These are phyloP conservation scores for Neospermospora avenae DNA, from an alignment of 2,329 filamentous ascomycete species.

Conservation along the genomic window DNA sequence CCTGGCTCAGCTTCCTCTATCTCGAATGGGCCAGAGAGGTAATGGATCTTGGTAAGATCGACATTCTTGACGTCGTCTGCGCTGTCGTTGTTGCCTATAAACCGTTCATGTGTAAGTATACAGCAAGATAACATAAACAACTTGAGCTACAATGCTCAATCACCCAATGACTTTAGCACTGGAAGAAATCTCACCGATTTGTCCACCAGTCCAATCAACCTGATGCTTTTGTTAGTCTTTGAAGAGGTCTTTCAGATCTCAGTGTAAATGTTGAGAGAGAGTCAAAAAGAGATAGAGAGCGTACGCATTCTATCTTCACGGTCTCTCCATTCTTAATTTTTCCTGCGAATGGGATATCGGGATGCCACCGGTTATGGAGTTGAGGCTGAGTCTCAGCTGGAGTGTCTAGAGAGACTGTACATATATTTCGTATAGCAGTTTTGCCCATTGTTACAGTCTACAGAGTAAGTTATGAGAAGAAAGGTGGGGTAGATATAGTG, in stretches of 20 bases:
- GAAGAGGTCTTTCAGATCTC: background rate
- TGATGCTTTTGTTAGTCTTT: constrained; percentile 1
- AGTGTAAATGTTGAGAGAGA: background rate
- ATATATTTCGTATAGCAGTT: constrained; percentile 63
- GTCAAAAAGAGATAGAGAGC: constrained; percentile 8
- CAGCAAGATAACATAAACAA: background rate
- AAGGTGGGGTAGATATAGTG: background rate
- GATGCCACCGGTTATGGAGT: constrained; percentile 89
- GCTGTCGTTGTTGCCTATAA: constrained; percentile 71
- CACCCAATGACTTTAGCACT: background rate
- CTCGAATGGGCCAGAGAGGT: constrained; percentile 85
- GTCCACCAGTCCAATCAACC: constrained; percentile 60
- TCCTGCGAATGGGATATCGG: constrained; percentile 73
- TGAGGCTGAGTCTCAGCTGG: constrained; percentile 66
- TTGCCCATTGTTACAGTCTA: constrained; percentile 41
- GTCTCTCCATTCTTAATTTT: constrained; percentile 80
- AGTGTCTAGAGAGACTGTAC: constrained; percentile 70
- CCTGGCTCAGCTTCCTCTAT: constrained; percentile 81
- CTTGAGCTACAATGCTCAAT: background rate
- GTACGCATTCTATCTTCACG: constrained; percentile 82
- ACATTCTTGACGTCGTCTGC: constrained; percentile 86
- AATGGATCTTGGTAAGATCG: constrained; percentile 81
- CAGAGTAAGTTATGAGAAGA: background rate
- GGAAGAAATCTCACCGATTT: constrained; percentile 58
- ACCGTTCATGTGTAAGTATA: background rate